phyloP scores from a whole-genome alignment of 2,329 filamentous ascomycete species.

The Hypomyces rosellus region DNA sequence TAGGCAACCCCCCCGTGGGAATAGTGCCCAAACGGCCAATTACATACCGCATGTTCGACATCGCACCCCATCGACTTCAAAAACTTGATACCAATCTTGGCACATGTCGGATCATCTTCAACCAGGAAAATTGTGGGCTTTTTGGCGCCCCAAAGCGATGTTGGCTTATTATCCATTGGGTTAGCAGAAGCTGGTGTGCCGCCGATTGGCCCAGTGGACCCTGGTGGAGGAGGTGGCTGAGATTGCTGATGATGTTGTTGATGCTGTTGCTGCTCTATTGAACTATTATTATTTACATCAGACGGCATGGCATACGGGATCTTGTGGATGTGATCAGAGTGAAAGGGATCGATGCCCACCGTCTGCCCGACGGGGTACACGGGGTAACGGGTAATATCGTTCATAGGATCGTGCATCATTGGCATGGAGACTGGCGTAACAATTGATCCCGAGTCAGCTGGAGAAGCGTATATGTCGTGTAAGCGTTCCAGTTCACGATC shows the following conservation, averaged over 20 bases:
- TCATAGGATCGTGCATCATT: constrained; percentile 48
- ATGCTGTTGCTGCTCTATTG: constrained; percentile 30
- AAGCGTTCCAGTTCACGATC: constrained; percentile 52
- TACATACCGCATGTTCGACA: constrained; percentile 59
- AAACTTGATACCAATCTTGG: constrained; percentile 63
- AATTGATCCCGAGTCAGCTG: constrained; percentile 45
- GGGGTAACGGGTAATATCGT: constrained; percentile 52
- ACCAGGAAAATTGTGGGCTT: constrained; percentile 83
- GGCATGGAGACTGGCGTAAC: constrained; percentile 37
- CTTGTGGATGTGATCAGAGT: constrained; percentile 88
- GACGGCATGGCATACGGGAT: constrained; percentile 77
- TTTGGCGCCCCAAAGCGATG: constrained; percentile 47
- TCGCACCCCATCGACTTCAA: constrained; percentile 58
- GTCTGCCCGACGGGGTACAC: constrained; percentile 90
- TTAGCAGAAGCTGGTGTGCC: constrained; percentile 19
- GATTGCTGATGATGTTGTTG: constrained; percentile 18
- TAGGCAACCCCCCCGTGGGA: constrained; percentile 13
- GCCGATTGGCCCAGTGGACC: constrained; percentile 14
- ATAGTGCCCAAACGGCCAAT: not conserved
- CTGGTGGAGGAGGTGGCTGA: constrained; percentile 12
- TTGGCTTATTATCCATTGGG: constrained; percentile 36
- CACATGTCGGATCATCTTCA: constrained; percentile 68
- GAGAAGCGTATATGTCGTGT: constrained; percentile 47
- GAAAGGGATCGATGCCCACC: constrained; percentile 90
- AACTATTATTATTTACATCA: constrained; percentile 36